phyloP scores from a whole-genome alignment of 805 yeast species.

The Tetrapisispora pingtungensis region DNA sequence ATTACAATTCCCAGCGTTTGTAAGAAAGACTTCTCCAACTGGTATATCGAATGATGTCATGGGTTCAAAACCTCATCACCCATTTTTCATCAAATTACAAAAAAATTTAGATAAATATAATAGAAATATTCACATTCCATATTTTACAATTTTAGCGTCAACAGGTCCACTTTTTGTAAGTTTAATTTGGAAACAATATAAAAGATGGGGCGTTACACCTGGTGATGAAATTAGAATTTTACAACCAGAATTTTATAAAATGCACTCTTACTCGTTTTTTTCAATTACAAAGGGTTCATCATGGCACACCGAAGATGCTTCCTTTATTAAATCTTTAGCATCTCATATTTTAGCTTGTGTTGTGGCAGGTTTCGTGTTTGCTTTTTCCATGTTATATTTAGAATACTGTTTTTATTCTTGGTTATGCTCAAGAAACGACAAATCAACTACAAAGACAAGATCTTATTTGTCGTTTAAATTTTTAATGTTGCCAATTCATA shows the following conservation, averaged over 20 bases:
- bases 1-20: constrained; percentile 73
- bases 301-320: constrained; percentile 88
- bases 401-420: constrained; percentile 40
- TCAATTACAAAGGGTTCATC: constrained; percentile 74
- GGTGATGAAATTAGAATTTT: constrained; percentile 56
- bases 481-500: background rate
- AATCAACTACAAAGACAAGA: background rate
- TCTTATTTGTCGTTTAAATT: background rate
- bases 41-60: constrained; percentile 89
- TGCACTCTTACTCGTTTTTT: constrained; percentile 53
- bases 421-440: constrained; percentile 21
- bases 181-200: constrained; percentile 79
- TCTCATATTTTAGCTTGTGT: constrained; percentile 67
- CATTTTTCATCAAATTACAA: constrained; percentile 65
- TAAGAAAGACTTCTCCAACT: constrained; percentile 78
- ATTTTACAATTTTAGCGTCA: constrained; percentile 83
- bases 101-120: constrained; percentile 54
- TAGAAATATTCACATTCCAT: constrained; percentile 74
- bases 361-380: constrained; percentile 56
- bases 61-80: constrained; percentile 83
- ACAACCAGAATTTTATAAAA: constrained; percentile 64
- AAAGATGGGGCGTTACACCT: constrained; percentile 62
- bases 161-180: constrained; percentile 87
- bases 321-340: constrained; percentile 61
- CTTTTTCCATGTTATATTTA: constrained; percentile 34